phyloP scores from a whole-genome alignment of 306 rosid species.

The Quercus aquifolioides region DNA sequence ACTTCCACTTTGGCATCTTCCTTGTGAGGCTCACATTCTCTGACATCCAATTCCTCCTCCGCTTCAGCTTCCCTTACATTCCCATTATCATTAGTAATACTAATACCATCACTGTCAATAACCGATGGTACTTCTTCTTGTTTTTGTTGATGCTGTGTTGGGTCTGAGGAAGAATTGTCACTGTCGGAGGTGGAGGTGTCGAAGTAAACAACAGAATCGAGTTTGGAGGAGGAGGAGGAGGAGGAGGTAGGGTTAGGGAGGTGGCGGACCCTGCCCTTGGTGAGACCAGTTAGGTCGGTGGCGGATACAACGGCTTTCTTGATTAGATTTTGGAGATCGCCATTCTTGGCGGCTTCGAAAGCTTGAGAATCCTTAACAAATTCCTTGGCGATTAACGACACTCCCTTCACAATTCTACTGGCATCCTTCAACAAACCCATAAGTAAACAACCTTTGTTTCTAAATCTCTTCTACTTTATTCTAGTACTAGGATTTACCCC shows the following conservation, averaged over 20 bases:
- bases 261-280: constrained; percentile 58
- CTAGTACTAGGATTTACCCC: no score
- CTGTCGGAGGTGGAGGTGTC: constrained; percentile 14
- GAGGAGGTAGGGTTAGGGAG: constrained; percentile 26
- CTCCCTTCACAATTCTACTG: constrained; percentile 52
- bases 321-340: constrained; percentile 43
- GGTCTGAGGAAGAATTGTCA: background rate
- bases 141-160: background rate
- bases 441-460: background rate
- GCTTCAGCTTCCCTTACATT: background rate
- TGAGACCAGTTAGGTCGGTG: constrained; percentile 77
- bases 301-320: constrained; percentile 56
- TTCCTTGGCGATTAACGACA: constrained; percentile 71
- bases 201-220: constrained; percentile 53
- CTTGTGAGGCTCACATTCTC: constrained; percentile 5
- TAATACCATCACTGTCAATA: no score
- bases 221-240: background rate
- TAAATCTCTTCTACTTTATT: no score
- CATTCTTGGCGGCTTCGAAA: constrained; percentile 28
- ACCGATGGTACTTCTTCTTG: background rate
- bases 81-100: background rate
- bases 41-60: background rate
- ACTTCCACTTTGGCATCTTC: background rate
- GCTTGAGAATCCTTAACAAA: constrained; percentile 43
- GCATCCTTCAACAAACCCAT: constrained; percentile 38